Evolutionary conservation across 148 eudicot genomes (phyloP).

Genomic region (Rheum nobile): DNA sequence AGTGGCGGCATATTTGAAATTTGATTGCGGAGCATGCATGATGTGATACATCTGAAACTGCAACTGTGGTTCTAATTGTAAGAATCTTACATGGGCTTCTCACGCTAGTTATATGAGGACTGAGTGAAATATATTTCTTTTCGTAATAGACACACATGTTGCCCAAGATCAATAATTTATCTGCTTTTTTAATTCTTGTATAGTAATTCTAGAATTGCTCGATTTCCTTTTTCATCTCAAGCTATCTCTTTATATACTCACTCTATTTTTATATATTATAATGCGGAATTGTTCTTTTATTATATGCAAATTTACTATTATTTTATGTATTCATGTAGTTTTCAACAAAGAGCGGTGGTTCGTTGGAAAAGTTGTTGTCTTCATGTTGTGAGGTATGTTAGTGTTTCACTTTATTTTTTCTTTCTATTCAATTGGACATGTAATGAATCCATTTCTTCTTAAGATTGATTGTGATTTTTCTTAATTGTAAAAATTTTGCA

Average conservation of each 20-base stretch:
- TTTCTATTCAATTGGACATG: not conserved
- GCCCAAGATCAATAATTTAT: not conserved
- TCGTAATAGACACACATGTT: not conserved
- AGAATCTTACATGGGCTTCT: not conserved
- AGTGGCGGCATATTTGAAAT: not conserved
- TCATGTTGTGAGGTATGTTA: conserved; percentile 68
- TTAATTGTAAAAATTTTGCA: not conserved
- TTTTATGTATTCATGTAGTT: conserved; percentile 19
- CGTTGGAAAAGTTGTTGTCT: conserved; percentile 49
- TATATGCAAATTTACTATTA: not conserved
- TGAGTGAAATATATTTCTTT: not conserved
- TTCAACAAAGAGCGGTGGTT: conserved; percentile 51
- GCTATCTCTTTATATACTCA: not conserved
- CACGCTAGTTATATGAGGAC: not conserved
- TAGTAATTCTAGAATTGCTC: not conserved
- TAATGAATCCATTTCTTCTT: not conserved
- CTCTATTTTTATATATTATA: not conserved
- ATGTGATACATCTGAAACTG: not conserved
- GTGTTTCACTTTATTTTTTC: not conserved
- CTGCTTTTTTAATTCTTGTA: not conserved
- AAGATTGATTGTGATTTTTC: not conserved
- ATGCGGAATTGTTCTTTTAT: not conserved
- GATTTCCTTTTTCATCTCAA: not conserved
- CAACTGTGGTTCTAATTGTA: not conserved
- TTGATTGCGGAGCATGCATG: not conserved